phyloP scores from a whole-genome alignment of 2,329 filamentous ascomycete species.

The Cyclaneusma minus region DNA sequence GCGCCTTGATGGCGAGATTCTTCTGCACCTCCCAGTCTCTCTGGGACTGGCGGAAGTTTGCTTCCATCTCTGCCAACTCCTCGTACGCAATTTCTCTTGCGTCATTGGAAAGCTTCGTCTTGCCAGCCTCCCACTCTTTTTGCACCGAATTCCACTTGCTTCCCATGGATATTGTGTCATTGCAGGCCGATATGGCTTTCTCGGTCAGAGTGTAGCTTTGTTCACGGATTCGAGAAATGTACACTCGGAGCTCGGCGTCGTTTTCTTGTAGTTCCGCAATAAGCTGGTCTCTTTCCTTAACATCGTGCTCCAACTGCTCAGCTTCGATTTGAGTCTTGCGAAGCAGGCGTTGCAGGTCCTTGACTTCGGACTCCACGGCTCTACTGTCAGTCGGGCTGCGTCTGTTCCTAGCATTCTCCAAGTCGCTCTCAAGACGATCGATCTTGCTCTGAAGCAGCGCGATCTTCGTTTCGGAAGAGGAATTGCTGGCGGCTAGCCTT shows the following conservation, averaged over 20 bases:
- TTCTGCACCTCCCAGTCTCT: slow-evolving; percentile 30
- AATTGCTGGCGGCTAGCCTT: slow-evolving; percentile 16
- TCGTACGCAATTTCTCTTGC: no score
- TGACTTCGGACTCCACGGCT: slow-evolving; percentile 39
- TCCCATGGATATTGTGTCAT: slow-evolving; percentile 17
- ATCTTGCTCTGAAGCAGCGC: slow-evolving; percentile 33
- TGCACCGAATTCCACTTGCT: slow-evolving; percentile 22
- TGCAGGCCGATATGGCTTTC: slow-evolving; percentile 8
- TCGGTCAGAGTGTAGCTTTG: slow-evolving; percentile 34
- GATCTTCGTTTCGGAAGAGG: slow-evolving; percentile 29
- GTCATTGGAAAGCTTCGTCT: no score
- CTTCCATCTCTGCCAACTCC: slow-evolving; percentile 17
- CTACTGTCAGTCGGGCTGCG: slow-evolving; percentile 40
- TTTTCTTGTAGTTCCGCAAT: slow-evolving; percentile 39
- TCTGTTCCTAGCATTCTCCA: slow-evolving; percentile 38
- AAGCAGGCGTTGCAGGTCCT: slow-evolving; percentile 43
- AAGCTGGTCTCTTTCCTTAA: slow-evolving; percentile 51
- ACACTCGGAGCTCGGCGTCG: slow-evolving; percentile 45
- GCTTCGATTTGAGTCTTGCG: slow-evolving; percentile 47
- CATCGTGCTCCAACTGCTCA: slow-evolving; percentile 56
- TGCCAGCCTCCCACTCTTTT: slow-evolving; percentile 30
- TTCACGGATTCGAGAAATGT: slow-evolving; percentile 54
- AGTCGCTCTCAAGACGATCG: slow-evolving; percentile 25
- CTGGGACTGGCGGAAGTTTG: slow-evolving; percentile 22
- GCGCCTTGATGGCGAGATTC: no score